Percentiles rank a stretch among this genome's conserved stretches.
Evolutionary conservation across 257 asterid species (phyloP).

Genomic region (Petrea volubilis): DNA sequence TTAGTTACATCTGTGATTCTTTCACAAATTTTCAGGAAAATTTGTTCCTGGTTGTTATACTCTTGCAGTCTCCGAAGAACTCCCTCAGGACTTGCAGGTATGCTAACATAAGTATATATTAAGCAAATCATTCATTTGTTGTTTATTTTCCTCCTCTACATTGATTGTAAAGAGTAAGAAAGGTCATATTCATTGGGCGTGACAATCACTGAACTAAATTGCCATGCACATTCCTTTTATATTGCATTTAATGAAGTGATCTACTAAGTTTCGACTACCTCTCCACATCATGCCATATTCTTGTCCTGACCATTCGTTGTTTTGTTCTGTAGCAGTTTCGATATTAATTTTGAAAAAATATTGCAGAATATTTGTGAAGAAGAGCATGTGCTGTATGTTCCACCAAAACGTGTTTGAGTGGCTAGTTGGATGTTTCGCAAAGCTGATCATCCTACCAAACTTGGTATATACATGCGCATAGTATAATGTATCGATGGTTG

Average conservation of each 20-base stretch:
- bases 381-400: constrained; percentile 62
- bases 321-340: not conserved
- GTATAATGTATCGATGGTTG: not conserved
- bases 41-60: constrained; percentile 92
- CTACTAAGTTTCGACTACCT: too few relatives aligned
- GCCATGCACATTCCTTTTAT: too few relatives aligned
- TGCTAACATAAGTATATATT: not conserved
- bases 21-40: constrained; percentile 51
- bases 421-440: not conserved
- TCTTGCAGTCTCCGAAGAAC: constrained; percentile 86
- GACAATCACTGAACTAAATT: too few relatives aligned
- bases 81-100: constrained; percentile 73
- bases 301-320: too few relatives aligned
- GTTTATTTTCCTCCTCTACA: not conserved
- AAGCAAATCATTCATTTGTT: not conserved
- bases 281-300: too few relatives aligned
- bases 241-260: too few relatives aligned
- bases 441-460: not conserved
- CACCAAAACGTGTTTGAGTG: constrained; percentile 65
- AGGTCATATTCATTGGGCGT: too few relatives aligned
- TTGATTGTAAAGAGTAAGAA: too few relatives aligned
- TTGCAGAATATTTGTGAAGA: constrained; percentile 83
- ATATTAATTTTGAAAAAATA: not conserved
- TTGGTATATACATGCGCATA: not conserved
- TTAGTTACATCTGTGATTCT: too few relatives aligned